phyloP scores from a whole-genome alignment of 306 rosid genomes.

The Inga leiocalycina region DNA sequence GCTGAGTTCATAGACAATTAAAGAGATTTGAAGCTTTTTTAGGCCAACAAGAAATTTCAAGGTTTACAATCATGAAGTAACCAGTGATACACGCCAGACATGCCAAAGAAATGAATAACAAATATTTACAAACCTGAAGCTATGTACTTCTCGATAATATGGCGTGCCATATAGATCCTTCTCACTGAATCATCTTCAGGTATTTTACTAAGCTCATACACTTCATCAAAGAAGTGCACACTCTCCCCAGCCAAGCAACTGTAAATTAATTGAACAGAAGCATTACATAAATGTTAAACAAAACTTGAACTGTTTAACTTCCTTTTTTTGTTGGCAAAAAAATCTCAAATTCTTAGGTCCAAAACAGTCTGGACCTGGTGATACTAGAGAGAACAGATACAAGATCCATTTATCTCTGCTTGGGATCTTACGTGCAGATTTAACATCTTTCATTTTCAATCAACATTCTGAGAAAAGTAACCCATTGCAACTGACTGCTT shows the following conservation, averaged over 20 bases:
- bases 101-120: background rate
- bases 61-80: slow-evolving; percentile 5
- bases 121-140: slow-evolving; percentile 60
- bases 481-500: slow-evolving; percentile 23
- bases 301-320: background rate
- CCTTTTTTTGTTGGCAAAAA: background rate
- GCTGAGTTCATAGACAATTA: background rate
- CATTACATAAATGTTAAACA: slow-evolving; percentile 2
- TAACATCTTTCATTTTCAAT: slow-evolving; percentile 21
- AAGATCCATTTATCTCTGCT: slow-evolving; percentile 28
- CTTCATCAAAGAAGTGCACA: slow-evolving; percentile 88
- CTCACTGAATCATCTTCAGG: slow-evolving; percentile 74
- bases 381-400: background rate
- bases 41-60: background rate
- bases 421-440: slow-evolving; percentile 13
- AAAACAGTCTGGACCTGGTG: slow-evolving; percentile 14
- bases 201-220: slow-evolving; percentile 82
- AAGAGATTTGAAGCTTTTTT: background rate
- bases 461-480: background rate
- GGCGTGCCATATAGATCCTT: slow-evolving; percentile 96
- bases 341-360: background rate
- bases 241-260: slow-evolving; percentile 99
- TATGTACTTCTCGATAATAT: slow-evolving; percentile 91
- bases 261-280: slow-evolving; percentile 44
- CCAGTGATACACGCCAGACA: background rate